phyloP scores from a whole-genome alignment of 768 basidiomycete genomes.

The Pleurotus citrinopileatus region DNA sequence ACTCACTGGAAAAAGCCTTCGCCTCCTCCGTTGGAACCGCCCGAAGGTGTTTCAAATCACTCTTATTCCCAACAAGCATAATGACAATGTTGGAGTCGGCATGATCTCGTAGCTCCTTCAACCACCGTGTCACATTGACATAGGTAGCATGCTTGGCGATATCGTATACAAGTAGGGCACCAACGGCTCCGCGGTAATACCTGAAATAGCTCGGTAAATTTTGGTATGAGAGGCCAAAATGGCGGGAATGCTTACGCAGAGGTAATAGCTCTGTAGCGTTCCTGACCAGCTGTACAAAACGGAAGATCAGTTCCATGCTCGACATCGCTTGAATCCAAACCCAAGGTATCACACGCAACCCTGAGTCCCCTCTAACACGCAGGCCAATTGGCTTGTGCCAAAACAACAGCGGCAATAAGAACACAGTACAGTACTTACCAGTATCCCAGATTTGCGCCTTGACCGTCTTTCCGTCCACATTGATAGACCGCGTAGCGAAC shows the following conservation, averaged over 20 bases:
- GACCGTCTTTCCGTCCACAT: constrained; percentile 93
- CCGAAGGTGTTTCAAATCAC: constrained; percentile 95
- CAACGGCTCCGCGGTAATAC: constrained; percentile 96
- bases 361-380: background rate
- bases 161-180: constrained; percentile 91
- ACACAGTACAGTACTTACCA: constrained; percentile 49
- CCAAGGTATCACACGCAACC: background rate
- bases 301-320: background rate
- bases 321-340: background rate
- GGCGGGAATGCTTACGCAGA: constrained; percentile 63
- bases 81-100: constrained; percentile 92
- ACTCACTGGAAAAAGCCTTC: constrained; percentile 86
- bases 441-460: constrained; percentile 99
- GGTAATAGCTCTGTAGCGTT: constrained; percentile 96
- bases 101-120: constrained; percentile 96
- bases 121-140: constrained; percentile 91
- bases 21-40: constrained; percentile 98
- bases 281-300: constrained; percentile 76
- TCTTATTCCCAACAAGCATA: constrained; percentile 98
- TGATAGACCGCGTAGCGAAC: constrained; percentile 94
- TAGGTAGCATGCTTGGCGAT: constrained; percentile 94
- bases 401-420: background rate
- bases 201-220: constrained; percentile 33
- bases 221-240: constrained; percentile 1
- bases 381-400: background rate